Percentiles rank a stretch among this genome's conserved stretches.
Conservation (phyloP, 306 rosid species). For the Lagenaria siceraria region DNA sequence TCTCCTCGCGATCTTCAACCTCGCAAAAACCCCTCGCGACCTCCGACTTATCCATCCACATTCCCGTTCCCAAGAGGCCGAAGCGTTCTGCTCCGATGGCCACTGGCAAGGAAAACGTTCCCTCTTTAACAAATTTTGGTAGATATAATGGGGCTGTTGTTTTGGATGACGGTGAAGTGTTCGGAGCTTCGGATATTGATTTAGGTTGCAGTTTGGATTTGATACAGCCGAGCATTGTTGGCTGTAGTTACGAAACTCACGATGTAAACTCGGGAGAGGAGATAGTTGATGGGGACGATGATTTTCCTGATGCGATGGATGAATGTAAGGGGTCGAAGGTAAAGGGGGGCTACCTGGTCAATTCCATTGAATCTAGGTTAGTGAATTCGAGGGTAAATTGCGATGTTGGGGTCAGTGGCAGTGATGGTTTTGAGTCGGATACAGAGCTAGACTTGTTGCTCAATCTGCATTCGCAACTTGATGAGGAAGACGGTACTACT, state of each 20-base stretch:
- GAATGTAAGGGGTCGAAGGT: conserved; percentile 14
- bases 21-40: conserved; percentile 12
- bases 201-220: conserved; percentile 38
- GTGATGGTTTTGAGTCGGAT: conserved; percentile 17
- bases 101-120: conserved; percentile 43
- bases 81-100: conserved; percentile 2
- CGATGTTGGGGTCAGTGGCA: background rate
- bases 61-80: conserved; percentile 28
- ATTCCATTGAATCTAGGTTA: conserved; percentile 63
- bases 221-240: conserved; percentile 39
- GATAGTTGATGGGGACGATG: background rate
- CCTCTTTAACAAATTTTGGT: conserved; percentile 3
- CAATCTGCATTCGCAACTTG: conserved; percentile 26
- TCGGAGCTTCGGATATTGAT: conserved; percentile 1
- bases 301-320: conserved; percentile 8
- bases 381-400: conserved; percentile 20
- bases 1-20: conserved; percentile 4
- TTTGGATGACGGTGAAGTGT: conserved; percentile 3
- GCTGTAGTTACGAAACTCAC: background rate
- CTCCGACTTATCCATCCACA: conserved; percentile 1
- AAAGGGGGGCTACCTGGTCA: conserved; percentile 27
- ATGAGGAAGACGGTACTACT: conserved; percentile 10
- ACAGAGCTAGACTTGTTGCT: conserved; percentile 47
- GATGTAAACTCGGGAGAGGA: background rate
- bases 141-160: background rate